Conservation (phyloP, 805 yeast species). For the Wickerhamiella parazyma region DNA sequence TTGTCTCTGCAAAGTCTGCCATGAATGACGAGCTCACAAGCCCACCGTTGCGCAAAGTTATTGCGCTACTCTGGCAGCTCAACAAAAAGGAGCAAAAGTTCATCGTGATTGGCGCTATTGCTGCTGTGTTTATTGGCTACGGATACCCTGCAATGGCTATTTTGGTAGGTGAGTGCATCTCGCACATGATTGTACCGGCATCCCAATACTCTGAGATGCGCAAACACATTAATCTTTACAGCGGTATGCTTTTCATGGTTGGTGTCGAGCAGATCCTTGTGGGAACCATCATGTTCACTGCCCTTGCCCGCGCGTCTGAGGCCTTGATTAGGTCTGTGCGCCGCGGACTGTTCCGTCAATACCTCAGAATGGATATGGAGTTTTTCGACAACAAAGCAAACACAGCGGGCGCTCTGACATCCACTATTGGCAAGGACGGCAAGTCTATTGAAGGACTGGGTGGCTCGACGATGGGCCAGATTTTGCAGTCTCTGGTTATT, state of each 20-base stretch:
- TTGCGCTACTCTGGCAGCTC: background rate
- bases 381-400: conserved; percentile 27
- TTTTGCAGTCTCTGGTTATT: conserved; percentile 27
- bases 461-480: conserved; percentile 31
- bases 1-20: no score
- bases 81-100: conserved; percentile 16
- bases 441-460: conserved; percentile 29
- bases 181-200: conserved; percentile 25
- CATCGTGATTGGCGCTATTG: conserved; percentile 20
- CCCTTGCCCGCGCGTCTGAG: conserved; percentile 22
- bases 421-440: conserved; percentile 30
- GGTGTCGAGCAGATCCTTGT: conserved; percentile 23
- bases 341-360: conserved; percentile 23
- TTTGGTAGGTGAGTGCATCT: conserved; percentile 26
- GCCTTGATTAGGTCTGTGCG: conserved; percentile 27
- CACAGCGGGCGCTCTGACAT: conserved; percentile 28
- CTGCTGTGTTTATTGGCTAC: conserved; percentile 25
- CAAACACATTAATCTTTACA: conserved; percentile 23
- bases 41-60: background rate
- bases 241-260: conserved; percentile 27
- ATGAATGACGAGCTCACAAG: background rate
- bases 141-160: conserved; percentile 29
- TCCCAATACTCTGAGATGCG: conserved; percentile 26
- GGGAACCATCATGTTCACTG: conserved; percentile 18
- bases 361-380: conserved; percentile 27